Percentiles rank a stretch among this genome's conserved stretches.
Evolutionary conservation across 257 asterid genomes (phyloP).

Genomic region (Nicotiana sylvestris): DNA sequence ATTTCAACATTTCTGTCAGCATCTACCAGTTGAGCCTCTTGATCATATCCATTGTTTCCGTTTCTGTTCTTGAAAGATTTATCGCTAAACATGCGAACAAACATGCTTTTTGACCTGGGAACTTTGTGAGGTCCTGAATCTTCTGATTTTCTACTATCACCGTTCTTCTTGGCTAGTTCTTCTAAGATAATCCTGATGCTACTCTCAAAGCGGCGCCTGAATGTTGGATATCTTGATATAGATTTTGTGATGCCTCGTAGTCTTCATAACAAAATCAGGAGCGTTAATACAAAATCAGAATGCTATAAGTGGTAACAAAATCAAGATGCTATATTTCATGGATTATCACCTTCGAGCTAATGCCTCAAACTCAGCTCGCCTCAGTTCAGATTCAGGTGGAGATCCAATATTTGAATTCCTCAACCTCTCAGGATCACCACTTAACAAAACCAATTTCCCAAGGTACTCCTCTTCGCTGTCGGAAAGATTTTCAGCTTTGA

Average conservation of each 20-base stretch:
- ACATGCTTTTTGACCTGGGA: slow-evolving; percentile 63
- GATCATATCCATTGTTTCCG: slow-evolving; percentile 30
- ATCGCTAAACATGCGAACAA: slow-evolving; percentile 51
- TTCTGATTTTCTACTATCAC: slow-evolving; percentile 23
- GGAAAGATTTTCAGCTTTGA: slow-evolving; percentile 70
- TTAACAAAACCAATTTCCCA: slow-evolving; percentile 54
- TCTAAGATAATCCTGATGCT: slow-evolving; percentile 51
- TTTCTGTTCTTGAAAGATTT: slow-evolving; percentile 47
- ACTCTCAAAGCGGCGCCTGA: slow-evolving; percentile 75
- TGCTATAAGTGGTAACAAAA: not conserved
- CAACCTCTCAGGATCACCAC: slow-evolving; percentile 58
- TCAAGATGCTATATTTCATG: not conserved
- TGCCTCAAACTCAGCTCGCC: slow-evolving; percentile 82
- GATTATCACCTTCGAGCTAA: slow-evolving; percentile 73
- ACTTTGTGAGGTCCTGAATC: slow-evolving; percentile 17
- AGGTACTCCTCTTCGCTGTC: slow-evolving; percentile 77
- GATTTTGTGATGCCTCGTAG: slow-evolving; percentile 87
- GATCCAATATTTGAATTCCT: slow-evolving; percentile 38
- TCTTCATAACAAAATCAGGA: slow-evolving; percentile 26
- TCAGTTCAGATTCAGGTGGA: slow-evolving; percentile 57
- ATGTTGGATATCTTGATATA: slow-evolving; percentile 83
- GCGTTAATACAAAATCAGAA: slow-evolving; percentile 9
- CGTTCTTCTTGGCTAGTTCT: slow-evolving; percentile 61
- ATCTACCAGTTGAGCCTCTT: slow-evolving; percentile 34
- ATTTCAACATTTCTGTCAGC: slow-evolving; percentile 44